Conservation (phyloP, 805 yeast species). For the Candida loeiensis region DNA sequence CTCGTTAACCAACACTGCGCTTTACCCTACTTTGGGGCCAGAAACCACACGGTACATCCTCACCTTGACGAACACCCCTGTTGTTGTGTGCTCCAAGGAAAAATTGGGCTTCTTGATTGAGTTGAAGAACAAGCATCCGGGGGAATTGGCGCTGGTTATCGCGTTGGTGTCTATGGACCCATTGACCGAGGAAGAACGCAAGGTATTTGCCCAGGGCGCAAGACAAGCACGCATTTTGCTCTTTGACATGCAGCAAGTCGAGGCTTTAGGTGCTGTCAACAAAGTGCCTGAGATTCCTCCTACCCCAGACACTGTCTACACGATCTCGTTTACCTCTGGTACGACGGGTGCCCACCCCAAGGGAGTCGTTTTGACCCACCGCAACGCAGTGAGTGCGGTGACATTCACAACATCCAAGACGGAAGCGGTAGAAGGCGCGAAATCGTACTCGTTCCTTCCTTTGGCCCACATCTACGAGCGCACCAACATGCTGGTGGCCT, state of each 20-base stretch:
- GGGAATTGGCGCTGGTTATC: constrained; percentile 28
- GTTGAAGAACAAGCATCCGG: constrained; percentile 24
- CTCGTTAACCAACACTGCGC: constrained; percentile 23
- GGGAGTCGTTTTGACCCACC: constrained; percentile 56
- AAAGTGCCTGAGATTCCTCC: constrained; percentile 27
- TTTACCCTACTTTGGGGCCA: constrained; percentile 40
- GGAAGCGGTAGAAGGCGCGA: constrained; percentile 9
- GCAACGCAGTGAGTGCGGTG: constrained; percentile 17
- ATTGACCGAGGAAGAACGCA: constrained; percentile 8
- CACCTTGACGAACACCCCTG: constrained; percentile 57
- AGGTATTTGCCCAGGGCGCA: constrained; percentile 16
- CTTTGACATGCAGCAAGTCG: constrained; percentile 22
- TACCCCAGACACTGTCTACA: constrained; percentile 31
- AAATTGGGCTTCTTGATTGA: constrained; percentile 26
- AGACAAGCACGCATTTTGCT: constrained; percentile 21
- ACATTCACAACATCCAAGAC: constrained; percentile 11
- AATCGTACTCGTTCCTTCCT: constrained; percentile 21
- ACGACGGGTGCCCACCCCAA: constrained; percentile 74
- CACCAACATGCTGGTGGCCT: constrained; percentile 13
- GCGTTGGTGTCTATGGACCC: constrained; percentile 37
- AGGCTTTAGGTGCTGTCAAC: constrained; percentile 37
- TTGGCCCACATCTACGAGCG: constrained; percentile 25
- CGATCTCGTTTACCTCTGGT: constrained; percentile 49
- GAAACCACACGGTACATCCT: constrained; percentile 62
- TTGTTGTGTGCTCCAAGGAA: constrained; percentile 35